Percentiles rank a stretch among this genome's conserved stretches.
Evolutionary conservation across 2,329 filamentous ascomycete genomes (phyloP).

Genomic region (Teratosphaeria nubilosa): DNA sequence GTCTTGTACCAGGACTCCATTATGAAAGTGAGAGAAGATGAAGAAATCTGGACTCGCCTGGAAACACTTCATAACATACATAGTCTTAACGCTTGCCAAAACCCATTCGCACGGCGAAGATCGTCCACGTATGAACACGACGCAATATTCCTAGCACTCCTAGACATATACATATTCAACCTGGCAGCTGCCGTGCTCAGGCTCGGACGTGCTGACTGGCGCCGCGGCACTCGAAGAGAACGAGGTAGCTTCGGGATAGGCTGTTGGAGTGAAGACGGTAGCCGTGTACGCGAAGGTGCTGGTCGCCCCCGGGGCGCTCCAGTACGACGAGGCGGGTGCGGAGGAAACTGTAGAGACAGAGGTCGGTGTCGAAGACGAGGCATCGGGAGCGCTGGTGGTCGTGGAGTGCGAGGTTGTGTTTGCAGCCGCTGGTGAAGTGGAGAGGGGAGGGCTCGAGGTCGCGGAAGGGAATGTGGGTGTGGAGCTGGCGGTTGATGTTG

Average conservation of each 20-base stretch:
- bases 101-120: too few species aligned
- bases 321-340: not conserved
- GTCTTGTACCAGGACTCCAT: too few species aligned
- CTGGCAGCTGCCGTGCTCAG: not conserved
- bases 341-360: not conserved
- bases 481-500: not conserved
- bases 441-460: not conserved
- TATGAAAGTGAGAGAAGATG: too few species aligned
- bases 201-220: not conserved
- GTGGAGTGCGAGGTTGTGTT: not conserved
- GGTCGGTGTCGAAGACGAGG: not conserved
- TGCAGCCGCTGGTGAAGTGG: not conserved
- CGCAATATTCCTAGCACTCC: not conserved
- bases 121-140: too few species aligned
- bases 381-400: not conserved
- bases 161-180: conserved; percentile 1
- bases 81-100: too few species aligned
- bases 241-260: not conserved
- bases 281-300: not conserved
- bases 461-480: not conserved
- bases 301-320: not conserved
- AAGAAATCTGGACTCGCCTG: too few species aligned
- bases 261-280: not conserved
- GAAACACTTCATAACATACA: too few species aligned
- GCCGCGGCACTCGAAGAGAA: not conserved